Evolutionary conservation across 179 eudicot species (phyloP).

Genomic region (Beta corolliflora): DNA sequence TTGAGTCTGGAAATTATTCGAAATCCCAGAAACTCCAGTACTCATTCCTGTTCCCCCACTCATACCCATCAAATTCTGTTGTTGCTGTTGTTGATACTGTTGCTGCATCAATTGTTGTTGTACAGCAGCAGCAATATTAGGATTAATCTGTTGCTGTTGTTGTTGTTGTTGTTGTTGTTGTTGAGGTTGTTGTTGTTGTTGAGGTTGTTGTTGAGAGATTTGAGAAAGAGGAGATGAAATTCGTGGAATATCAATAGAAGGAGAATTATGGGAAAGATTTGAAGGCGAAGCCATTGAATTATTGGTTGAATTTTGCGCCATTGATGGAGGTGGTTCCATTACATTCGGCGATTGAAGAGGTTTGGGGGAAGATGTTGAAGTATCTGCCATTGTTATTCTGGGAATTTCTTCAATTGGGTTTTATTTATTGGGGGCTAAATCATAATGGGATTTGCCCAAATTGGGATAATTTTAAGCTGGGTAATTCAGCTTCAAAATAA

Average conservation of each 20-base stretch:
- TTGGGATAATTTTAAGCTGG: slow-evolving; percentile 3
- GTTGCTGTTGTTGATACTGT: slow-evolving; percentile 40
- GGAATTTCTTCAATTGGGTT: not conserved
- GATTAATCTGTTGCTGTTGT: slow-evolving; percentile 25
- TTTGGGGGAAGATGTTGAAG: slow-evolving; percentile 35
- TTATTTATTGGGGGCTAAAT: slow-evolving; percentile 15
- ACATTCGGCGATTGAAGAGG: slow-evolving; percentile 38
- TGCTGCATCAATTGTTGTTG: slow-evolving; percentile 32
- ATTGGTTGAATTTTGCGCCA: slow-evolving; percentile 28
- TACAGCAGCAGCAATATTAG: slow-evolving; percentile 23
- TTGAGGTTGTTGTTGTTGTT: slow-evolving; percentile 2
- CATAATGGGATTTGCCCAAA: slow-evolving; percentile 14
- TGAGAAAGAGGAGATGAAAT: slow-evolving; percentile 43
- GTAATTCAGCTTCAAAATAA: not conserved
- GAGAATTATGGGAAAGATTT: slow-evolving; percentile 44
- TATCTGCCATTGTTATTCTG: slow-evolving; percentile 37
- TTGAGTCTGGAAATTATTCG: slow-evolving; percentile 37
- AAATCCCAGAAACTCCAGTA: slow-evolving; percentile 11
- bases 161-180: slow-evolving; percentile 21
- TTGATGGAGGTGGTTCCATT: slow-evolving; percentile 28
- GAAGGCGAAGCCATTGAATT: slow-evolving; percentile 35
- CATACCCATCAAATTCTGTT: slow-evolving; percentile 39
- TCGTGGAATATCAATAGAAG: slow-evolving; percentile 40
- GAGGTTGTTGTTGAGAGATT: slow-evolving; percentile 30
- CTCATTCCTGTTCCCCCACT: slow-evolving; percentile 21